phyloP scores from a whole-genome alignment of 257 asterid genomes.

The Nemophila menziesii region DNA sequence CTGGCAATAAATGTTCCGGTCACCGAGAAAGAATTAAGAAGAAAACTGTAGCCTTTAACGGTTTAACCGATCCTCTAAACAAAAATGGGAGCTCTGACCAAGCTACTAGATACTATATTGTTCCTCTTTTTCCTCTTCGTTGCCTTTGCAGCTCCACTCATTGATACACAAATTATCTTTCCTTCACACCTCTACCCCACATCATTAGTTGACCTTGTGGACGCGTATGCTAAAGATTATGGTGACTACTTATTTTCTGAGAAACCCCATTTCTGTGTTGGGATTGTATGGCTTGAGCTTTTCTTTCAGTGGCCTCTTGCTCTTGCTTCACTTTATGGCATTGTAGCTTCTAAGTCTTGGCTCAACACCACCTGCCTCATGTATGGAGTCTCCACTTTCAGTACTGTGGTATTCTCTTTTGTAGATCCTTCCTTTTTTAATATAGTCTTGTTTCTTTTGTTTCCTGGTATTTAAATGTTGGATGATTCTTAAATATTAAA shows the following conservation, averaged over 20 bases:
- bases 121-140: conserved; percentile 58
- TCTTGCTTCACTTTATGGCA: conserved; percentile 40
- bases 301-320: conserved; percentile 83
- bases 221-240: conserved; percentile 47
- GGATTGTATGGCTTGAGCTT: conserved; percentile 68
- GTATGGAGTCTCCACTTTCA: conserved; percentile 59
- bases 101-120: conserved; percentile 42
- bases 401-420: conserved; percentile 77
- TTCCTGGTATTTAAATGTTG: no score
- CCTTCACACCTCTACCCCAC: conserved; percentile 51
- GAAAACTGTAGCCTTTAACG: no score
- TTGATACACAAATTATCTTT: conserved; percentile 58
- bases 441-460: no score
- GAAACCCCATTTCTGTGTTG: conserved; percentile 76
- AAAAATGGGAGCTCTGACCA: conserved; percentile 39
- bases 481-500: no score
- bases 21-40: no score
- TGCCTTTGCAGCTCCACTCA: conserved; percentile 65
- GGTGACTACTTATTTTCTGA: conserved; percentile 58
- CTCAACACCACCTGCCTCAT: conserved; percentile 66
- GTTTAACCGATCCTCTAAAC: conserved; percentile 2
- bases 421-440: no score
- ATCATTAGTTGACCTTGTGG: conserved; percentile 45
- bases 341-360: conserved; percentile 67
- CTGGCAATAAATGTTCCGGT: no score